Evolutionary conservation across 23 red algal genomes (phyloP).

Genomic region (Chondrus crispus): DNA sequence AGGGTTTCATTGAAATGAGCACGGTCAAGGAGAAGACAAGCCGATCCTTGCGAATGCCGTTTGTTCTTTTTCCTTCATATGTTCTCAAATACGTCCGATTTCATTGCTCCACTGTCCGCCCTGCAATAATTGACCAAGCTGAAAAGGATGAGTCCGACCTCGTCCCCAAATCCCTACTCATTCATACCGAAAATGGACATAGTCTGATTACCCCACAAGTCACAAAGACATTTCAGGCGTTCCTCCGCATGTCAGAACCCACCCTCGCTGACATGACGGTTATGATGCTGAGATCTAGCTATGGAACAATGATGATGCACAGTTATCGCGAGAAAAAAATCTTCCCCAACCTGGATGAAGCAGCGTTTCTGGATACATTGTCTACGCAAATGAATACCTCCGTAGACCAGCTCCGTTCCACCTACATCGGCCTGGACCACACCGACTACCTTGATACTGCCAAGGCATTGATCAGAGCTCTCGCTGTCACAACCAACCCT

Average conservation of each 20-base stretch:
- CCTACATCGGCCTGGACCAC: too few species aligned
- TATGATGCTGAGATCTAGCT: slow-evolving; percentile 19
- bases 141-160: neutral
- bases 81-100: neutral
- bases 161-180: neutral
- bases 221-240: neutral
- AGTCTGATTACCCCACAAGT: neutral
- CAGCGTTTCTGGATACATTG: slow-evolving; percentile 2
- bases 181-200: neutral
- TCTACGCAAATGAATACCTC: slow-evolving; percentile 32
- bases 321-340: neutral
- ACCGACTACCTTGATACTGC: too few species aligned
- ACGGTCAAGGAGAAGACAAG: slow-evolving; percentile 7
- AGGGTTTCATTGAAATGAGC: neutral
- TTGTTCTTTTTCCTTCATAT: neutral
- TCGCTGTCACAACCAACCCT: too few species aligned
- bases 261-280: neutral
- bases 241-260: neutral
- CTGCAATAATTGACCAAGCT: neutral
- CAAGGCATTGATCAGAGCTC: too few species aligned
- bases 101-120: neutral
- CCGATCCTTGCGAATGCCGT: neutral
- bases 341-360: neutral
- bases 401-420: slow-evolving; percentile 1
- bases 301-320: slow-evolving; percentile 14